phyloP scores from a whole-genome alignment of 2,329 filamentous ascomycete genomes.

The Leptodontidium sp. region DNA sequence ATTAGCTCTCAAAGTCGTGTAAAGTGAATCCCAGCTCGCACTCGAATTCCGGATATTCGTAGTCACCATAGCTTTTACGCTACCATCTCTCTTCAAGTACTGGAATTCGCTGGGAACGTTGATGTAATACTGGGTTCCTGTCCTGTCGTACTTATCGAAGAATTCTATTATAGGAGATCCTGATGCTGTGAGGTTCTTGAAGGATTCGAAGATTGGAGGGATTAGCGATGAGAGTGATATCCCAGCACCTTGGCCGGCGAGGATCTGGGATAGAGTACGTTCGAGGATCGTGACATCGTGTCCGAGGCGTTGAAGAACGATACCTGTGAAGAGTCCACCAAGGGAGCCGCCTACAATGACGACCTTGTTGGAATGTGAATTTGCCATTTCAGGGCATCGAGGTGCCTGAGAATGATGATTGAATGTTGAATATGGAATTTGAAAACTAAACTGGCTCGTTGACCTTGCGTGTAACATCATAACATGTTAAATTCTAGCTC shows the following conservation, averaged over 20 bases:
- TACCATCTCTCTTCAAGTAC: neutral
- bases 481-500: too few species aligned
- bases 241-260: slow-evolving; percentile 24
- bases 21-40: slow-evolving; percentile 29
- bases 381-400: neutral
- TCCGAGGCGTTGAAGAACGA: slow-evolving; percentile 29
- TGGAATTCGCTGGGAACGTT: neutral
- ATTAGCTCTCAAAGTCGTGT: slow-evolving; percentile 30
- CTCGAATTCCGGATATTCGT: too few species aligned
- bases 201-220: slow-evolving; percentile 20
- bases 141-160: too few species aligned
- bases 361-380: neutral
- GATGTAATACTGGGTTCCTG: too few species aligned
- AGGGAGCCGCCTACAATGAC: slow-evolving; percentile 32
- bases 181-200: slow-evolving; percentile 13
- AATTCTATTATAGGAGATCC: neutral
- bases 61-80: too few species aligned
- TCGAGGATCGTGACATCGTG: slow-evolving; percentile 33
- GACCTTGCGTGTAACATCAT: too few species aligned
- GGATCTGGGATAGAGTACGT: slow-evolving; percentile 11
- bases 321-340: slow-evolving; percentile 28
- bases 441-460: too few species aligned
- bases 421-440: too few species aligned
- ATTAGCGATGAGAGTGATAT: slow-evolving; percentile 20
- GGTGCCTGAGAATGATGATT: too few species aligned